These are phyloP conservation scores for Orbilia ellipsospora DNA, from an alignment of 2,329 filamentous ascomycete genomes.

Conservation along the genomic window DNA sequence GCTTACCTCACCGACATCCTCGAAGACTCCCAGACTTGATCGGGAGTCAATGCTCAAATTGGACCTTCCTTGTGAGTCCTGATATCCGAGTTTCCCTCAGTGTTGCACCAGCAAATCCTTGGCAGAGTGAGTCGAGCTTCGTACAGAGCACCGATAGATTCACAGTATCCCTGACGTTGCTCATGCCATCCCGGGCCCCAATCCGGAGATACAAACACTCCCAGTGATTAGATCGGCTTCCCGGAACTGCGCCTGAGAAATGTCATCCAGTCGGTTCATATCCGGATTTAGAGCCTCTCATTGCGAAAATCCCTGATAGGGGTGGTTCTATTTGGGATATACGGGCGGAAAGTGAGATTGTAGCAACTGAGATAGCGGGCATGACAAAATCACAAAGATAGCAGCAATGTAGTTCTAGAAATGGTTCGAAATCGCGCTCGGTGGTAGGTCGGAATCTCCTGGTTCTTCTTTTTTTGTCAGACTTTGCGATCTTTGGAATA, in stretches of 20 bases:
- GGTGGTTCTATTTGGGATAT: constrained; percentile 51
- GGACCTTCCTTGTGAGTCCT: constrained; percentile 50
- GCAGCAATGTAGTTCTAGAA: constrained; percentile 35
- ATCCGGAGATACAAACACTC: constrained; percentile 29
- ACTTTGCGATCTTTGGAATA: constrained; percentile 24
- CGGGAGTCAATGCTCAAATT: constrained; percentile 30
- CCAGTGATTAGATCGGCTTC: constrained; percentile 47
- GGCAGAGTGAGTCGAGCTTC: constrained; percentile 47
- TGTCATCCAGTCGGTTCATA: constrained; percentile 27
- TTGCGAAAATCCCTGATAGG: constrained; percentile 40
- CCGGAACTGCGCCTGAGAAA: constrained; percentile 53
- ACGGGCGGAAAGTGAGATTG: constrained; percentile 28
- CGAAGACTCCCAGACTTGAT: constrained; percentile 8
- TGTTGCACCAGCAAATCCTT: constrained; percentile 49
- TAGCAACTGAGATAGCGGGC: constrained; percentile 19
- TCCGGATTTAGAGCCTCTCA: constrained; percentile 25
- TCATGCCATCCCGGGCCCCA: no score
- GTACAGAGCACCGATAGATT: constrained; percentile 16
- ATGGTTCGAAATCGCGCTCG: constrained; percentile 38
- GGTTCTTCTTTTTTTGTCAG: constrained; percentile 30
- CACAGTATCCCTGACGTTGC: constrained; percentile 28
- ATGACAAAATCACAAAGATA: constrained; percentile 53
- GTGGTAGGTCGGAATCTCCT: constrained; percentile 38
- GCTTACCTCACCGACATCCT: constrained; percentile 34
- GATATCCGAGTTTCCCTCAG: constrained; percentile 41